A percentile compares a stretch with the other conserved stretches of the same genome.
phyloP scores from a whole-genome alignment of 805 yeast genomes.

The Zygoascus bituminiphila region DNA sequence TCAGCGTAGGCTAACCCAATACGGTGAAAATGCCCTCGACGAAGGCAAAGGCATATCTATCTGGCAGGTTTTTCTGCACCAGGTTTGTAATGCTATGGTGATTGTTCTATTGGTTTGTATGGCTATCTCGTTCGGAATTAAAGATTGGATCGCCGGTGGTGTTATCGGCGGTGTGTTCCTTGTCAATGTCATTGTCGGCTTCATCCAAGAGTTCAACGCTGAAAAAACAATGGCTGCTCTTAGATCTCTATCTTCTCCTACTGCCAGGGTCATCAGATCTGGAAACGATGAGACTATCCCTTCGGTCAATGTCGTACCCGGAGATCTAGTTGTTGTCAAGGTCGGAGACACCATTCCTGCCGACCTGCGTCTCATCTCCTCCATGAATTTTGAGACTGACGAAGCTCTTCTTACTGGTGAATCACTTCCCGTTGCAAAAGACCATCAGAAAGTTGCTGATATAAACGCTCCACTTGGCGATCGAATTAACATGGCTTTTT shows the following conservation, averaged over 20 bases:
- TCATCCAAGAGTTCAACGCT: constrained; percentile 63
- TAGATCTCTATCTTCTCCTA: constrained; percentile 57
- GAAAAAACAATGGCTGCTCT: constrained; percentile 74
- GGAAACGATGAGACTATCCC: constrained; percentile 50
- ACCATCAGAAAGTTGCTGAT: constrained; percentile 35
- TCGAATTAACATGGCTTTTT: constrained; percentile 60
- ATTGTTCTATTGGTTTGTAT: constrained; percentile 60
- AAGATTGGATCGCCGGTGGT: constrained; percentile 78
- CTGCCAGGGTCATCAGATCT: constrained; percentile 57
- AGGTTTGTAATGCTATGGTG: constrained; percentile 71
- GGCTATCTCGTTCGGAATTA: constrained; percentile 63
- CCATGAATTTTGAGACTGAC: constrained; percentile 61
- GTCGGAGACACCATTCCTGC: constrained; percentile 77
- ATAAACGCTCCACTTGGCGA: constrained; percentile 57
- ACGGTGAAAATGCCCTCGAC: constrained; percentile 58
- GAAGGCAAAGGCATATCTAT: constrained; percentile 49
- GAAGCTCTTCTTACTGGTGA: constrained; percentile 63
- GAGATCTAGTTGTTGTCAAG: constrained; percentile 53
- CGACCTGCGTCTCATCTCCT: constrained; percentile 50
- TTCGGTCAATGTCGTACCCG: constrained; percentile 50
- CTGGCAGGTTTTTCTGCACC: constrained; percentile 50
- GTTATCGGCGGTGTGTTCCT: constrained; percentile 62
- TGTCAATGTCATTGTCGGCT: constrained; percentile 59
- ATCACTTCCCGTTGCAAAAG: constrained; percentile 55
- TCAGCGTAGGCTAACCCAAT: constrained; percentile 20